Evolutionary conservation across 179 eudicot genomes (phyloP), one percentile per base, ranked within the genome.

Genomic region (Corrigiola litoralis): DNA sequence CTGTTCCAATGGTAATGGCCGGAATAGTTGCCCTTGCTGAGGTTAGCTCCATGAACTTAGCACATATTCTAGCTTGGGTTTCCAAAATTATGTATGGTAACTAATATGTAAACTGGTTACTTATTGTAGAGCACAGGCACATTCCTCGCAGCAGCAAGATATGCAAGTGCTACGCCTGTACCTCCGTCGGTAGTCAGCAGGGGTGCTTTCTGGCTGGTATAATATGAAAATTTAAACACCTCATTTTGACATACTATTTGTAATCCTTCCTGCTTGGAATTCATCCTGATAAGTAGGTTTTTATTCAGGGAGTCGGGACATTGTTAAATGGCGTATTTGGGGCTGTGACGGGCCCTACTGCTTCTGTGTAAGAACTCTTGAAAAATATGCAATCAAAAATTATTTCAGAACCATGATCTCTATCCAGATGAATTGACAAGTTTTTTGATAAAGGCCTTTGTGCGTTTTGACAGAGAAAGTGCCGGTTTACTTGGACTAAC

Each of bases 121-220:
- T 58, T 63, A 7, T 29, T 62, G 77, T 71, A 92, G 98, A 85
- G 90, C 45, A 89, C 96, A 1, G 95, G 90, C 2, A 75, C 90
- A 37, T 89, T 85, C 68, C 78, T 87, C 56, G 95, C 86, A 62
- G 81, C 88, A 49, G 80, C 95, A 29, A 78, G 96, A 68, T 92
- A 87, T 67, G 96, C 88, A 27, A 92, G 98, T 60, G 98, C 96
- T 36, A 89, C 98, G 11, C 96, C 96, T 28, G 90, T 87, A 53
- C 96, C 98, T 57, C 88, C 98, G 49, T 89, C 96, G 16, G 82
- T 89, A 38, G 54, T 89, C 23, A 72, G 95, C 62, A 92, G 96
- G 0, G 92, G 98, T 31, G 77, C 72, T 36, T 88, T 88, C 38
- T 92, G 98, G 96, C 84, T 85, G 92, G 98, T 89, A 76, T 24